Percentiles rank a stretch among this genome's conserved stretches.
phyloP scores from a whole-genome alignment of 768 basidiomycete species.

The Hydnomerulius pinastri region DNA sequence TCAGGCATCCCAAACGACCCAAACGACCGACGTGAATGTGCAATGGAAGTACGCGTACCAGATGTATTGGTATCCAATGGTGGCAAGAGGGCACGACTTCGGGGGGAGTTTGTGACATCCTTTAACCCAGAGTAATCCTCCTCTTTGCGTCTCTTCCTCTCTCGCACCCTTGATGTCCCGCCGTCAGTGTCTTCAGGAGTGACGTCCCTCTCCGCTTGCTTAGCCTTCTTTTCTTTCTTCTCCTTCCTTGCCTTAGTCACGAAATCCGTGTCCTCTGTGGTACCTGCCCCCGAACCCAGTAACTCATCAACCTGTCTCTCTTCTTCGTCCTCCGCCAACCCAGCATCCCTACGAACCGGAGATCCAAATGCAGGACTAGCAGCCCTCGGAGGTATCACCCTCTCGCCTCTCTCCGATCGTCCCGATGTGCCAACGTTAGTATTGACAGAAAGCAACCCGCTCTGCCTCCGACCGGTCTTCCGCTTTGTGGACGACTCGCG shows the following conservation, averaged over 20 bases:
- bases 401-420: conserved; percentile 30
- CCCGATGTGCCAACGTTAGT: conserved; percentile 27
- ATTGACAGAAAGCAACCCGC: conserved; percentile 55
- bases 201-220: conserved; percentile 17
- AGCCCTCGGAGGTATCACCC: conserved; percentile 50
- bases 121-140: conserved; percentile 46
- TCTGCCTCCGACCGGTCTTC: conserved; percentile 38
- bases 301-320: conserved; percentile 44
- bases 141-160: conserved; percentile 43
- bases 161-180: conserved; percentile 32
- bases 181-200: conserved; percentile 25
- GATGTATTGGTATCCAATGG: conserved; percentile 38
- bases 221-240: conserved; percentile 36
- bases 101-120: conserved; percentile 64
- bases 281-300: conserved; percentile 14
- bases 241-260: conserved; percentile 43
- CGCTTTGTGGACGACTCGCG: conserved; percentile 32
- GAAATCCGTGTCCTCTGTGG: conserved; percentile 17
- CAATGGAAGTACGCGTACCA: conserved; percentile 29
- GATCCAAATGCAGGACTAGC: conserved; percentile 72
- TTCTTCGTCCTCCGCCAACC: conserved; percentile 56
- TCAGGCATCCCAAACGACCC: conserved; percentile 2
- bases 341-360: conserved; percentile 55
- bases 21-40: conserved; percentile 1
- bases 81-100: conserved; percentile 36